These are phyloP conservation scores for Dionaea muscipula DNA, from an alignment of 179 eudicot genomes.

Conservation along the genomic window DNA sequence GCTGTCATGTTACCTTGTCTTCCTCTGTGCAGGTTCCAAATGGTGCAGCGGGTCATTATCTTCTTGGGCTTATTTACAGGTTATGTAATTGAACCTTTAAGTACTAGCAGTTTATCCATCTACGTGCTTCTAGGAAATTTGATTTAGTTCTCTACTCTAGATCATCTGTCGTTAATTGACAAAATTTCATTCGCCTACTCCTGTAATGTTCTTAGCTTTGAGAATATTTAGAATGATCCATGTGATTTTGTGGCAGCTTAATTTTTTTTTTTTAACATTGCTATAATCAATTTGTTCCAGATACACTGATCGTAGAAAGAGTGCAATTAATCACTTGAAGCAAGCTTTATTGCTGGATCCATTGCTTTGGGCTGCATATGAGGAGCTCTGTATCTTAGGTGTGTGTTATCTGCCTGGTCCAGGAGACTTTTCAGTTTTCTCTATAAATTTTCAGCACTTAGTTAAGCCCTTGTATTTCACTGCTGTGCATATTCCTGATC, in stretches of 20 bases:
- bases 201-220: neutral
- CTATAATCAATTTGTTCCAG: slow-evolving; percentile 30
- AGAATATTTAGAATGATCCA: neutral
- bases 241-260: neutral
- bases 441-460: neutral
- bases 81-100: slow-evolving; percentile 8
- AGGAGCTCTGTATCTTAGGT: slow-evolving; percentile 88
- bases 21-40: slow-evolving; percentile 61
- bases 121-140: neutral
- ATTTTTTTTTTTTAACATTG: neutral
- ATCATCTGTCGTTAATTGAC: neutral
- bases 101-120: neutral
- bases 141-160: neutral
- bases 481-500: too few species aligned
- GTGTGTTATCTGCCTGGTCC: slow-evolving; percentile 11
- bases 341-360: slow-evolving; percentile 87
- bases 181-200: neutral
- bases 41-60: slow-evolving; percentile 99
- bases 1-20: slow-evolving; percentile 9
- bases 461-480: too few species aligned
- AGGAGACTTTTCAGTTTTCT: neutral
- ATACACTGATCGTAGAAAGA: slow-evolving; percentile 76
- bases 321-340: slow-evolving; percentile 77
- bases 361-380: slow-evolving; percentile 93
- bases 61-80: slow-evolving; percentile 96